Evolutionary conservation across 352 stramenopile species (phyloP).

Genomic region (Globisporangium rhizosaccharum): DNA sequence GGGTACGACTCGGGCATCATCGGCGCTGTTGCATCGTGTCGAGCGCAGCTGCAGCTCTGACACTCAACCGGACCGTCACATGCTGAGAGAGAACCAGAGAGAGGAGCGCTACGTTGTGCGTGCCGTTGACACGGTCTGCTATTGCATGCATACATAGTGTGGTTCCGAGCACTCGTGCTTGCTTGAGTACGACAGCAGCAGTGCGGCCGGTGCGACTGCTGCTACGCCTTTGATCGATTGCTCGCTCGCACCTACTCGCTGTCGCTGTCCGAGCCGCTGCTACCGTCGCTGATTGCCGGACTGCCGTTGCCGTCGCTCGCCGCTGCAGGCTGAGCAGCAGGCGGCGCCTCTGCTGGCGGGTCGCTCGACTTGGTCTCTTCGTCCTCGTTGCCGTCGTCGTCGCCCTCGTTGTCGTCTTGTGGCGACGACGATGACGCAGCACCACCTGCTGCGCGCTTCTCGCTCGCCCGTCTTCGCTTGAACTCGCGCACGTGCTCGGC

Average conservation of each 20-base stretch:
- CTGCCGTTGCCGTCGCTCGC: slow-evolving; percentile 35
- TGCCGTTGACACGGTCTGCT: no score
- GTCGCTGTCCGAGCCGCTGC: slow-evolving; percentile 58
- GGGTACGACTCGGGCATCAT: slow-evolving; percentile 86
- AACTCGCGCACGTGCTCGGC: slow-evolving; percentile 55
- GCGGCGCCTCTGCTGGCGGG: slow-evolving; percentile 3
- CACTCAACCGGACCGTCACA: no score
- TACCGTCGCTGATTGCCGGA: slow-evolving; percentile 54
- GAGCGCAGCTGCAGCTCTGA: slow-evolving; percentile 2
- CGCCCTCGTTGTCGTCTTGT: neutral
- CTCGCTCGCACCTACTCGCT: slow-evolving; percentile 28
- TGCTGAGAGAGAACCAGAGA: neutral
- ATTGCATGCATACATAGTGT: no score
- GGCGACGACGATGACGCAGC: no score
- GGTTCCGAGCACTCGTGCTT: no score
- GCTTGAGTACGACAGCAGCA: no score
- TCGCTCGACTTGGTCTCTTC: slow-evolving; percentile 42
- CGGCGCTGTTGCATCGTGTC: slow-evolving; percentile 50
- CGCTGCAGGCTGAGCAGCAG: slow-evolving; percentile 5
- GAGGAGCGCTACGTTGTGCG: no score
- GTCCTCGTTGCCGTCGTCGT: slow-evolving; percentile 16
- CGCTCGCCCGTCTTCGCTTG: slow-evolving; percentile 44
- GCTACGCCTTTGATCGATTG: no score
- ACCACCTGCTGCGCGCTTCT: slow-evolving; percentile 11
- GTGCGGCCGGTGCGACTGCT: neutral